Evolutionary conservation across 2,329 filamentous ascomycete species (phyloP).

Genomic region (Orbilia javanica): DNA sequence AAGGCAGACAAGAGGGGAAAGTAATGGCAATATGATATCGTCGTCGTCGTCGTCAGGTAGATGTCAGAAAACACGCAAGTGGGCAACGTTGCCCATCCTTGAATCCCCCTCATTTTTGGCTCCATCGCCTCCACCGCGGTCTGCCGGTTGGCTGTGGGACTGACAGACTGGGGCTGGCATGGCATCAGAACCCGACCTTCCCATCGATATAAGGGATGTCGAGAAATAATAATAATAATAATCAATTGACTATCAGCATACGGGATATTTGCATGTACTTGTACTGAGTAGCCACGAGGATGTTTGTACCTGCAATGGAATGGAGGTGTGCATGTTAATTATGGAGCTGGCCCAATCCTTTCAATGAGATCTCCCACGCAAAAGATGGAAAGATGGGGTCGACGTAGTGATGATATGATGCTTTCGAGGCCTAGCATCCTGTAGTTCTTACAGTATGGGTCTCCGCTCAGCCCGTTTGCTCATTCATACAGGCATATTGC

Average conservation of each 20-base stretch:
- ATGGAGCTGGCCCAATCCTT: slow-evolving; percentile 44
- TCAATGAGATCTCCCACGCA: slow-evolving; percentile 55
- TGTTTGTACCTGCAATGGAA: slow-evolving; percentile 11
- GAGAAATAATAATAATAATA: not conserved
- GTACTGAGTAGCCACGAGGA: slow-evolving; percentile 19
- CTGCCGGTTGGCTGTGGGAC: slow-evolving; percentile 58
- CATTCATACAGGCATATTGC: slow-evolving; percentile 14
- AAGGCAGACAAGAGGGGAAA: slow-evolving; percentile 24
- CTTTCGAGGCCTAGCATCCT: slow-evolving; percentile 28
- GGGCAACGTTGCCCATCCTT: slow-evolving; percentile 41
- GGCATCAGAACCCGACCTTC: slow-evolving; percentile 38
- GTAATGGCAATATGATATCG: slow-evolving; percentile 13
- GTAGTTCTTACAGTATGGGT: slow-evolving; percentile 29
- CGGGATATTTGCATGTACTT: no score
- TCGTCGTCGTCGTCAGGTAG: slow-evolving; percentile 35
- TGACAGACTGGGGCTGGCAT: slow-evolving; percentile 55
- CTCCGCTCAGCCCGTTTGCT: slow-evolving; percentile 46
- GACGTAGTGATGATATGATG: slow-evolving; percentile 57
- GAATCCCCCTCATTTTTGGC: slow-evolving; percentile 21
- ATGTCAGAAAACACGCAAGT: slow-evolving; percentile 52
- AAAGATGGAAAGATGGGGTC: slow-evolving; percentile 37
- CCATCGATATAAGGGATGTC: slow-evolving; percentile 12
- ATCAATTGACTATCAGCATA: slow-evolving; percentile 10
- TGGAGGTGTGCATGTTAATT: slow-evolving; percentile 46
- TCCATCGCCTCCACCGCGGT: slow-evolving; percentile 45